Evolutionary conservation across 2,329 filamentous ascomycete genomes (phyloP), one percentile per base, ranked within the genome.

Genomic region (Paecilomyces sp.): DNA sequence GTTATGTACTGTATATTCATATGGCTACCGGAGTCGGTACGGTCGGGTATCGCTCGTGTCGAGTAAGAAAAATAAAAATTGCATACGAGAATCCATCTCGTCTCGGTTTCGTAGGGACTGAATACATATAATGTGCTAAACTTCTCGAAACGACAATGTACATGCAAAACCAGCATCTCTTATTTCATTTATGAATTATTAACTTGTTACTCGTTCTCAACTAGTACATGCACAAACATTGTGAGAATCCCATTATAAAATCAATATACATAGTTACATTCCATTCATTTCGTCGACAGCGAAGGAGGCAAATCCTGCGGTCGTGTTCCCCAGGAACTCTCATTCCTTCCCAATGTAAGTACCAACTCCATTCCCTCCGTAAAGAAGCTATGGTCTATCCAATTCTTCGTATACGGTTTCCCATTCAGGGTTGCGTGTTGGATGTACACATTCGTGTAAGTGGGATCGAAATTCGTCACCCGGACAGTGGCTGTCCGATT

Each of bases 341-440:
- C 87, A 34, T 78, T 77, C 18, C 69, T 71, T 0, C 87, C 87
- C 6, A 90, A 74, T 1, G 78, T 83, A 57, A 90, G 72, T 57
- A 88, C 85, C 54, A 89, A 73, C 62, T 83, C 79, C 18, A 82
- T 83, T 0, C 86, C 86, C 22, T 87, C 80, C 0, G 82, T 75
- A 67, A 88, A 88, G 66, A 89, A 88, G 52, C 76, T 80, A 70
- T 89, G 86, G 60, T 81, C 79, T 22, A 89, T 74, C 85, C 86
- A 89, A 69, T 83, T 89, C 71, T 77, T 81, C 0, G 78, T 82
- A 63, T 86, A 88, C 0, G 74, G 68, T 65, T 77, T 61, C 3
- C 86, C 86, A 66, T 89, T 68, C 18, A 88, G 71, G 2, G 79
- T 88, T 3, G 84, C 86, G 52, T 74, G 83, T 74, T 88, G 86